These are phyloP conservation scores for Leucocoprinus sp. DNA, from an alignment of 768 basidiomycete species.

Conservation along the genomic window DNA sequence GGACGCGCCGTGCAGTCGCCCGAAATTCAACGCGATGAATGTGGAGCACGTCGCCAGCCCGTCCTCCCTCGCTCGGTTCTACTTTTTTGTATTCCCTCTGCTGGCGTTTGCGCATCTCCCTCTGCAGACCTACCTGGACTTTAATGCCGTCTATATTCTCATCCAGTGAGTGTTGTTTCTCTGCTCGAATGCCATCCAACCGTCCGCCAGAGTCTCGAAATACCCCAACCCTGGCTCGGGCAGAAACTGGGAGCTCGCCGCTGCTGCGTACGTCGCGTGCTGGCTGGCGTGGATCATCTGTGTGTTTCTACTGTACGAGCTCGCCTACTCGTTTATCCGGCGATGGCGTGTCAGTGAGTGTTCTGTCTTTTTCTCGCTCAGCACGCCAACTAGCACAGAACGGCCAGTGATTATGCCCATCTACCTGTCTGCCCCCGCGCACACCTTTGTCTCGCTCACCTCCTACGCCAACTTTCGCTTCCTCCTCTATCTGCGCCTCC, in stretches of 20 bases:
- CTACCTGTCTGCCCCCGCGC: slow-evolving; percentile 74
- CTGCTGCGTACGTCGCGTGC: slow-evolving; percentile 77
- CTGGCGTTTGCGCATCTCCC: slow-evolving; percentile 65
- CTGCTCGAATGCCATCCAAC: slow-evolving; percentile 8
- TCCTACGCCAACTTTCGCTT: slow-evolving; percentile 84
- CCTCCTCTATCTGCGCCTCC: slow-evolving; percentile 67
- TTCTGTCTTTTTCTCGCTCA: slow-evolving; percentile 2
- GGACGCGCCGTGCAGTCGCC: too few relatives aligned
- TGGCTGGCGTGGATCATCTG: slow-evolving; percentile 69
- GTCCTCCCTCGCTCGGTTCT: slow-evolving; percentile 41
- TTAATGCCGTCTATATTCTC: slow-evolving; percentile 79
- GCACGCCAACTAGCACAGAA: slow-evolving; percentile 33
- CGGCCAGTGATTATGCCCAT: slow-evolving; percentile 79
- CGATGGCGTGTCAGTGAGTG: slow-evolving; percentile 76
- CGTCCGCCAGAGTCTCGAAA: slow-evolving; percentile 52
- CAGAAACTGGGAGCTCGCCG: slow-evolving; percentile 74
- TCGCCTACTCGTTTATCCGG: slow-evolving; percentile 66
- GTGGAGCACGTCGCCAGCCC: slow-evolving; percentile 62
- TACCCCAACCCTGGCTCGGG: slow-evolving; percentile 69
- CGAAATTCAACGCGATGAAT: slow-evolving; percentile 58
- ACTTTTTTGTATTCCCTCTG: slow-evolving; percentile 65
- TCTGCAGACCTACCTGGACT: slow-evolving; percentile 81
- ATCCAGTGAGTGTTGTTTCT: slow-evolving; percentile 56
- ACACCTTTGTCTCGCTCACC: slow-evolving; percentile 64
- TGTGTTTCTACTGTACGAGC: slow-evolving; percentile 70